Evolutionary conservation across 306 rosid species (phyloP).

Genomic region (Glycine tomentella): DNA sequence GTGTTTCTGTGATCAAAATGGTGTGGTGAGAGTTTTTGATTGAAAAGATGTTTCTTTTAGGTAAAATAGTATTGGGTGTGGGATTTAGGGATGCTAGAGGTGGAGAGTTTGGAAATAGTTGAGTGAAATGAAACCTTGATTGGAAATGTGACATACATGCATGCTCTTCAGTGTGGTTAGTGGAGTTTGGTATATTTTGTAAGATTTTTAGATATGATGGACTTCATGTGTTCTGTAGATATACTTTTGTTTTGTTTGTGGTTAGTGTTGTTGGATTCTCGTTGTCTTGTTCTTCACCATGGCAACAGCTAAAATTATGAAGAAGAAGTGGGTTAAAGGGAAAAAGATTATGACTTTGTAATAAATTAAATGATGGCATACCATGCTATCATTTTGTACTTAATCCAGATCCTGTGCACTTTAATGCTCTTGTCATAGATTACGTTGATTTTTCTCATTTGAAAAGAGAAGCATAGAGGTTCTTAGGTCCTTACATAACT

Average conservation of each 20-base stretch:
- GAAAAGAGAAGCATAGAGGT: not conserved
- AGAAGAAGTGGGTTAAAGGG: not conserved
- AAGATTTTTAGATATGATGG: slow-evolving; percentile 14
- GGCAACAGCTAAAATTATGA: not conserved
- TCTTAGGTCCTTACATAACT: not conserved
- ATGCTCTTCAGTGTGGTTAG: slow-evolving; percentile 4
- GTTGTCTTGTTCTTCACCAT: not conserved
- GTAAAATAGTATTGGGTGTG: slow-evolving; percentile 10
- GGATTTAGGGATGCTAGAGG: not conserved
- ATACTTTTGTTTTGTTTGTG: not conserved
- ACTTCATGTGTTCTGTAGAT: not conserved
- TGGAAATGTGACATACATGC: not conserved
- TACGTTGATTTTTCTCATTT: not conserved
- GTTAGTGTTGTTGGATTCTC: not conserved
- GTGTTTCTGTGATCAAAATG: slow-evolving; percentile 13
- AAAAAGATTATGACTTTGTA: not conserved
- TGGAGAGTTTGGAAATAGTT: slow-evolving; percentile 17
- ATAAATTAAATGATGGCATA: not conserved
- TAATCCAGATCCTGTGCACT: not conserved
- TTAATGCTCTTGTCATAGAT: not conserved
- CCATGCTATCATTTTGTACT: not conserved
- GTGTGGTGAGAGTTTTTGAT: slow-evolving; percentile 24
- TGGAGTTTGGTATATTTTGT: slow-evolving; percentile 15
- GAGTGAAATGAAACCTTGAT: not conserved
- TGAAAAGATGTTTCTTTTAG: not conserved